Base-by-base conservation (phyloP, 2,329 filamentous ascomycete genomes). In the Fusarium bactridioides region DNA sequence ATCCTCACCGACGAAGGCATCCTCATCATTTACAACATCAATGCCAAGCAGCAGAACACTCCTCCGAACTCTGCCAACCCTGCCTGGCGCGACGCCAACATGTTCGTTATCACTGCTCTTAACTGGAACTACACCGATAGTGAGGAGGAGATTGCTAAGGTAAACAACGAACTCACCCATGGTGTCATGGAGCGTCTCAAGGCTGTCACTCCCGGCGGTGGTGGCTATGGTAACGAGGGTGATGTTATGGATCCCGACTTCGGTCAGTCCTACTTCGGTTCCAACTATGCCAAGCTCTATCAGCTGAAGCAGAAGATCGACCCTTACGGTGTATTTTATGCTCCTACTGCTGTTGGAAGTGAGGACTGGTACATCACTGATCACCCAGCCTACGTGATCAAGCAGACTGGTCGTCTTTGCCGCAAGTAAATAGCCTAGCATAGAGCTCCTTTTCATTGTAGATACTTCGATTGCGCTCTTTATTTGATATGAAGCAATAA, bases 31-130 rank as follows among this genome's bases (percentile, higher is more conserved):
- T 73, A 71, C 29, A 73, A 73, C n/a, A 73, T 73, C 62, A 73
- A 71, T 25, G 76, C 72, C 4, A 72, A 67, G 16, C 63, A 67
- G 38, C 67, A 57, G 8, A 77, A 71, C 12, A 78, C 75, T 29
- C 72, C 81, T 29, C 75, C 82, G 64, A 82, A 78, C 64, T 81
- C 83, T 2, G 70, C 83, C 9, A 83, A 83, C 65, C 82, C 83
- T 2, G 82, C 82, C 4, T 85, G 83, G 81, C 78, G 83, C 33
- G 78, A 80, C 27, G 78, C 83, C 15, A 65, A 80, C n/a, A 74
- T 77, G n/a, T 82, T 83, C 57, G 66, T 83, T 45, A 72, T 78
- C 19, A 76, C 79, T 37, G 61, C 72, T 12, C 61, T 76, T 8
- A 57, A 41, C 19, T 80, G 81, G 80, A 44, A 63, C 4, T 45